Evolutionary conservation across 495 filamentous ascomycete species (phyloP).

Genomic region (Podospora fimiseda): DNA sequence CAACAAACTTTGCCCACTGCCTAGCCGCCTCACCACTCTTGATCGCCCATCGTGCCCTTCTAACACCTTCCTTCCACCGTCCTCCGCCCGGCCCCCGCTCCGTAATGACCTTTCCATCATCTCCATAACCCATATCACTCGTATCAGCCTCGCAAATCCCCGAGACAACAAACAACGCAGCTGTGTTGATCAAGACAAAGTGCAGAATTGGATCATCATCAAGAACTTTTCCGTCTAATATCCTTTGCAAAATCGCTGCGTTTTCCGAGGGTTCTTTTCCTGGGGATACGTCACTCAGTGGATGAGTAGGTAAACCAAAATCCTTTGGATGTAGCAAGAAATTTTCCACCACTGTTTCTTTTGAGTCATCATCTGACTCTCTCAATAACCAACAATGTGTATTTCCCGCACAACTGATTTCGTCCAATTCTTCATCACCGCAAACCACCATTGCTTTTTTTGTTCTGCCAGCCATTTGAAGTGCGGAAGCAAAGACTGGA

Average conservation of each 20-base stretch:
- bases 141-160: conserved; percentile 80
- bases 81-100: conserved; percentile 77
- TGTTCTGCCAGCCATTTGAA: conserved; percentile 67
- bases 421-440: conserved; percentile 90
- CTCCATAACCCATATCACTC: conserved; percentile 59
- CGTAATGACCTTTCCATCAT: conserved; percentile 64
- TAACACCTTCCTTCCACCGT: conserved; percentile 88
- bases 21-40: conserved; percentile 73
- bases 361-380: conserved; percentile 31
- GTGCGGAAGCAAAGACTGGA: conserved; percentile 76
- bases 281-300: conserved; percentile 68
- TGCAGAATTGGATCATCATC: conserved; percentile 78
- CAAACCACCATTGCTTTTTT: conserved; percentile 87
- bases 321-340: conserved; percentile 72
- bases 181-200: conserved; percentile 91
- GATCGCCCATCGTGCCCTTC: conserved; percentile 76
- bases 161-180: conserved; percentile 73
- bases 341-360: conserved; percentile 54
- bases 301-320: conserved; percentile 75
- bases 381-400: conserved; percentile 82
- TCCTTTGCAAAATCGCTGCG: conserved; percentile 68
- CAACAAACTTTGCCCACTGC: conserved; percentile 64
- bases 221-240: conserved; percentile 66
- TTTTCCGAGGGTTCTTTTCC: conserved; percentile 86
- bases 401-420: conserved; percentile 79